Evolutionary conservation across 257 asterid species (phyloP), one percentile per base, ranked within the genome.

Genomic region (Rubia yunnanensis): DNA sequence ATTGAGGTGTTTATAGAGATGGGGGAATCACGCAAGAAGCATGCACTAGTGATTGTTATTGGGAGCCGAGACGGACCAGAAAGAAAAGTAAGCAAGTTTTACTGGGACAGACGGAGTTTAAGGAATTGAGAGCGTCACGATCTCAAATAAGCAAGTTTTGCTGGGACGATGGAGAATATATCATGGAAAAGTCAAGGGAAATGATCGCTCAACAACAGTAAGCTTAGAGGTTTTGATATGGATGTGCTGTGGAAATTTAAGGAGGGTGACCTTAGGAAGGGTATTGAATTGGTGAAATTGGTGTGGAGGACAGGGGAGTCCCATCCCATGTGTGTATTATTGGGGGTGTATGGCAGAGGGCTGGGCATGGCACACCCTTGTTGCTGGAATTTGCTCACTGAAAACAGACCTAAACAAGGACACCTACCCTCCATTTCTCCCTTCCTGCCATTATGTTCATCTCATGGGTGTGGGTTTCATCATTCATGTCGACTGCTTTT

Each of bases 141-240:
- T 87, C 89, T 44, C n/a, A n/a, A n/a, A n/a, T n/a, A n/a, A n/a
- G n/a, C n/a, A n/a, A n/a, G n/a, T n/a, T n/a, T n/a, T n/a, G n/a
- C n/a, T n/a, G n/a, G n/a, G n/a, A n/a, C n/a, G n/a, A n/a, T n/a
- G n/a, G n/a, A n/a, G n/a, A n/a, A n/a, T n/a, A n/a, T n/a, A n/a
- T n/a, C n/a, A n/a, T n/a, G n/a, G n/a, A n/a, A n/a, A n/a, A n/a
- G n/a, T n/a, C n/a, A n/a, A n/a, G n/a, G n/a, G n/a, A n/a, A n/a
- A n/a, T n/a, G n/a, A n/a, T n/a, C n/a, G n/a, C n/a, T n/a, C 64
- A 76, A 80, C 95, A 84, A 87, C 95, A 72, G 82, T 82, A 64
- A 81, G 71, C 73, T 72, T 75, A 77, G 56, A 79, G 85, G 88
- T 74, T 85, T 74, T 61, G 84, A 81, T 73, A 76, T 68, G 48